These are phyloP conservation scores for Zygnema circumcarinatum DNA, from an alignment of 139 green algal species.

Conservation along the genomic window DNA sequence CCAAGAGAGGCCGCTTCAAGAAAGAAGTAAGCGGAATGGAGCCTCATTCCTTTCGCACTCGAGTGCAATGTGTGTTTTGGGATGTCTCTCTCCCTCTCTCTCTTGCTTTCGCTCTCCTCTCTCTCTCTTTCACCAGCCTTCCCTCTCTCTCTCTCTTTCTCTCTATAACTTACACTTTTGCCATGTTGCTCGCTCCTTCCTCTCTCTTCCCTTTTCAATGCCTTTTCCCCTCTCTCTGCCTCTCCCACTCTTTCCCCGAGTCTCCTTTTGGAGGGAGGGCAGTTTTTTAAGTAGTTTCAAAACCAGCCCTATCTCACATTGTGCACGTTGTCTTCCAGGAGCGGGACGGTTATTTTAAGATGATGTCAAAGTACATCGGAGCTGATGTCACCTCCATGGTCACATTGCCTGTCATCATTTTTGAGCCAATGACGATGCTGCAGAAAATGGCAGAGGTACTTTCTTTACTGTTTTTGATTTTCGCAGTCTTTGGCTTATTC, in stretches of 20 bases:
- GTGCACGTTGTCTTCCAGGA: slow-evolving; percentile 57
- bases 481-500: too few species aligned
- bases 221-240: too few species aligned
- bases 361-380: slow-evolving; percentile 63
- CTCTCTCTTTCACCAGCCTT: too few species aligned
- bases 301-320: too few species aligned
- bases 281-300: too few species aligned
- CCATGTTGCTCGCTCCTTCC: too few species aligned
- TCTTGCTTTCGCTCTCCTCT: too few species aligned
- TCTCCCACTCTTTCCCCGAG: too few species aligned
- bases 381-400: slow-evolving; percentile 78
- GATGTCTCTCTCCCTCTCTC: background rate
- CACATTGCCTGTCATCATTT: slow-evolving; percentile 79
- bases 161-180: too few species aligned
- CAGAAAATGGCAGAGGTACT: slow-evolving; percentile 91
- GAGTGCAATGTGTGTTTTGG: background rate
- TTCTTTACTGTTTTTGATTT: background rate
- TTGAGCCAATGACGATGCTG: slow-evolving; percentile 93
- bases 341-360: slow-evolving; percentile 41
- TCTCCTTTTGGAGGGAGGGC: too few species aligned
- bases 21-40: slow-evolving; percentile 33
- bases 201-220: too few species aligned
- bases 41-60: slow-evolving; percentile 7
- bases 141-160: too few species aligned
- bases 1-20: slow-evolving; percentile 46